Evolutionary conservation across 1,284 basidiomycete species (phyloP).

Genomic region (Puccinia coronata): DNA sequence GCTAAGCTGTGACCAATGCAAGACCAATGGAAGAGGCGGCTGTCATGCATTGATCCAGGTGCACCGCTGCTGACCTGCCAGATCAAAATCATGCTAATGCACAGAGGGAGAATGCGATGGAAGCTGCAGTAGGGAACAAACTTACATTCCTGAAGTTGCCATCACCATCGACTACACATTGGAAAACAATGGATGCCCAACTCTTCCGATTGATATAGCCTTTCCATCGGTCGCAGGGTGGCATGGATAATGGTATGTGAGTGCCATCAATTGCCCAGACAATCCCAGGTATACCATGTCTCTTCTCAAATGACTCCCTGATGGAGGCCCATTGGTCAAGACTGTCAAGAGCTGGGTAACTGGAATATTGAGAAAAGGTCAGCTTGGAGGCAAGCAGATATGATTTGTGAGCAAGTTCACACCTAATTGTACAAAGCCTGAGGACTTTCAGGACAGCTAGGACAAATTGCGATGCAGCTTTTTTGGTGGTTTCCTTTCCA

Average conservation of each 20-base stretch:
- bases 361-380: too few species aligned
- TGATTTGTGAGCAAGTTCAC: too few species aligned
- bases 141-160: too few species aligned
- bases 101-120: too few species aligned
- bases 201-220: conserved; percentile 2
- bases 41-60: neutral
- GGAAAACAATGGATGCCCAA: too few species aligned
- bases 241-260: neutral
- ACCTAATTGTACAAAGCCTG: neutral
- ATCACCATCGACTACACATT: too few species aligned
- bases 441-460: too few species aligned
- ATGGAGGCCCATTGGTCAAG: neutral
- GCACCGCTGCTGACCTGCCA: neutral
- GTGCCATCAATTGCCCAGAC: too few species aligned
- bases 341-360: neutral
- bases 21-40: neutral
- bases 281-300: neutral
- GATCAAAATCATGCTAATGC: too few species aligned
- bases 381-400: too few species aligned
- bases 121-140: too few species aligned
- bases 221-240: neutral
- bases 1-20: neutral
- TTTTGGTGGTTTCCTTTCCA: too few species aligned
- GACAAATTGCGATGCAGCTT: neutral
- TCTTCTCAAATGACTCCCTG: neutral